These are phyloP conservation scores for Aspergillus homomorphus DNA, from an alignment of 495 filamentous ascomycete genomes.

Conservation along the genomic window DNA sequence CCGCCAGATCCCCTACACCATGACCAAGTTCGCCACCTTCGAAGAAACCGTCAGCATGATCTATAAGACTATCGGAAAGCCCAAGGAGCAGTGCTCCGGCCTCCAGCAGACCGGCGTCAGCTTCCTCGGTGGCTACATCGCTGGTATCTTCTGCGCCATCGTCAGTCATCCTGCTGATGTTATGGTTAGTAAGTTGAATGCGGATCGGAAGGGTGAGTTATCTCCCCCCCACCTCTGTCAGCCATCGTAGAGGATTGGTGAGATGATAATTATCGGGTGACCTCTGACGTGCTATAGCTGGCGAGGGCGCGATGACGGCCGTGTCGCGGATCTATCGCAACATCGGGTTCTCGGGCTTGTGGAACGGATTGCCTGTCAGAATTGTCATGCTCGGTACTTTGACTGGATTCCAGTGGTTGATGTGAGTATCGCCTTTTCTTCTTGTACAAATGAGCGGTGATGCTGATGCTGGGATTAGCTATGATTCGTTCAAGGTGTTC, in stretches of 20 bases:
- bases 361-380: constrained; percentile 65
- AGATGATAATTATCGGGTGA: too few relatives aligned
- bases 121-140: constrained; percentile 70
- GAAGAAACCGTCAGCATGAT: constrained; percentile 64
- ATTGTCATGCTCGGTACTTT: constrained; percentile 64
- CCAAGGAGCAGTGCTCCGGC: constrained; percentile 60
- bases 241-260: too few relatives aligned
- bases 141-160: constrained; percentile 66
- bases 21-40: constrained; percentile 75
- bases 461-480: constrained; percentile 34
- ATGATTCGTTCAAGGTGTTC: constrained; percentile 75
- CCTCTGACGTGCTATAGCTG: constrained; percentile 37
- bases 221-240: constrained; percentile 3
- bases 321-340: constrained; percentile 67
- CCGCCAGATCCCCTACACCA: constrained; percentile 70
- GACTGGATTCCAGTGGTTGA: constrained; percentile 74
- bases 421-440: constrained; percentile 38
- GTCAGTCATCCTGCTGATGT: constrained; percentile 66
- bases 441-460: not conserved
- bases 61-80: constrained; percentile 59
- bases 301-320: constrained; percentile 59
- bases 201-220: constrained; percentile 56
- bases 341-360: constrained; percentile 66
- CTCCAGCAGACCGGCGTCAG: constrained; percentile 66
- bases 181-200: constrained; percentile 71